A percentile compares a stretch with the other conserved stretches of the same genome.
phyloP scores from a whole-genome alignment of 176 grass and related monocot genomes.

The Themeda triandra region DNA sequence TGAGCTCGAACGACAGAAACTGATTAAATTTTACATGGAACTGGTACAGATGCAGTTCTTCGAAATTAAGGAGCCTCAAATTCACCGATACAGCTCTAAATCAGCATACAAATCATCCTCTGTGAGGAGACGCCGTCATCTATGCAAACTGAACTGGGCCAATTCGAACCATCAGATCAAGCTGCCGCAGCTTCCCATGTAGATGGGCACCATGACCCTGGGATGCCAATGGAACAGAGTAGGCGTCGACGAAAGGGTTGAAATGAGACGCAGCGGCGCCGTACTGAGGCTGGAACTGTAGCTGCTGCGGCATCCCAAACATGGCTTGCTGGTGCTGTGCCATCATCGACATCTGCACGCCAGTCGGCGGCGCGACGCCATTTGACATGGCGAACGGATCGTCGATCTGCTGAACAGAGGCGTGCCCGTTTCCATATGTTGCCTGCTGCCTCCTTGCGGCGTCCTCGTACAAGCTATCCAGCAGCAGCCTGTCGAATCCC shows the following conservation, averaged over 20 bases:
- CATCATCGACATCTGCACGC: slow-evolving; percentile 70
- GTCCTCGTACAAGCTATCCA: slow-evolving; percentile 75
- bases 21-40: too few species aligned
- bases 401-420: neutral
- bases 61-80: too few species aligned
- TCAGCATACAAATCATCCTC: neutral
- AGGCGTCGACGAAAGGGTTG: slow-evolving; percentile 61
- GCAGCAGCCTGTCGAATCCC: slow-evolving; percentile 68
- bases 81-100: too few species aligned
- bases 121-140: neutral
- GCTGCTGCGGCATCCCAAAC: slow-evolving; percentile 43
- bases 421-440: neutral
- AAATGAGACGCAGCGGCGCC: slow-evolving; percentile 4
- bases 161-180: slow-evolving; percentile 42
- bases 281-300: slow-evolving; percentile 21
- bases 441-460: slow-evolving; percentile 40
- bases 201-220: slow-evolving; percentile 8
- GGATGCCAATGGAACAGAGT: slow-evolving; percentile 13
- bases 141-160: neutral
- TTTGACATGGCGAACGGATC: slow-evolving; percentile 68
- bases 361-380: slow-evolving; percentile 45
- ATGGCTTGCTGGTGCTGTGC: slow-evolving; percentile 26
- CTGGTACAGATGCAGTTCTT: too few species aligned
- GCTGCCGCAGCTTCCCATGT: slow-evolving; percentile 40
- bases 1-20: too few species aligned